These are phyloP conservation scores for Colletotrichum eleusines DNA, from an alignment of 2,329 filamentous ascomycete species.

Conservation along the genomic window DNA sequence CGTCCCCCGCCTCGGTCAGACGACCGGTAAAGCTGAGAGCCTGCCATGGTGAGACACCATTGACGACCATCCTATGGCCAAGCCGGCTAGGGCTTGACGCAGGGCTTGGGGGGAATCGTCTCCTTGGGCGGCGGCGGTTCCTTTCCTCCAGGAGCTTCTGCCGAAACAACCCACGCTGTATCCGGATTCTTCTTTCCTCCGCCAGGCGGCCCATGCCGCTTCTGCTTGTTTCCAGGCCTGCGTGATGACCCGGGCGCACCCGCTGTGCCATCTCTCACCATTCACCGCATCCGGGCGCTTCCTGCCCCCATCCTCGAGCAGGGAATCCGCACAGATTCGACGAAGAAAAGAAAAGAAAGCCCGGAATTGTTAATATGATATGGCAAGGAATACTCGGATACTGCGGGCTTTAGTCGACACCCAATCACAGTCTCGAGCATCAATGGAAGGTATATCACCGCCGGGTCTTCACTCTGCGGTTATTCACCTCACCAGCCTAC, in stretches of 20 bases:
- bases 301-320: slow-evolving; percentile 13
- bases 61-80: not conserved
- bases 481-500: not conserved
- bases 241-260: slow-evolving; percentile 17
- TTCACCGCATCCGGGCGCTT: not conserved
- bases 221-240: not conserved
- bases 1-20: slow-evolving; percentile 31
- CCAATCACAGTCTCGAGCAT: not conserved
- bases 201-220: not conserved
- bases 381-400: slow-evolving; percentile 6
- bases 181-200: not conserved
- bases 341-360: slow-evolving; percentile 23
- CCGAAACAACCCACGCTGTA: not conserved
- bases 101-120: slow-evolving; percentile 5
- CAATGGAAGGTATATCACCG: slow-evolving; percentile 7
- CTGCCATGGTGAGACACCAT: slow-evolving; percentile 29
- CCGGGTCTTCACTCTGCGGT: not conserved
- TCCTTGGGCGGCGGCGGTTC: not conserved
- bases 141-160: slow-evolving; percentile 18
- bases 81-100: not conserved
- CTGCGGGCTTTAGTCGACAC: slow-evolving; percentile 18
- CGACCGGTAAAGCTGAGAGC: slow-evolving; percentile 12
- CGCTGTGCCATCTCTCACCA: not conserved
- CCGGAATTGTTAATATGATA: slow-evolving; percentile 20
- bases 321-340: slow-evolving; percentile 1